Evolutionary conservation across 2,329 filamentous ascomycete species (phyloP), one percentile per base, ranked within the genome.

Genomic region (Diaporthe humulicola): DNA sequence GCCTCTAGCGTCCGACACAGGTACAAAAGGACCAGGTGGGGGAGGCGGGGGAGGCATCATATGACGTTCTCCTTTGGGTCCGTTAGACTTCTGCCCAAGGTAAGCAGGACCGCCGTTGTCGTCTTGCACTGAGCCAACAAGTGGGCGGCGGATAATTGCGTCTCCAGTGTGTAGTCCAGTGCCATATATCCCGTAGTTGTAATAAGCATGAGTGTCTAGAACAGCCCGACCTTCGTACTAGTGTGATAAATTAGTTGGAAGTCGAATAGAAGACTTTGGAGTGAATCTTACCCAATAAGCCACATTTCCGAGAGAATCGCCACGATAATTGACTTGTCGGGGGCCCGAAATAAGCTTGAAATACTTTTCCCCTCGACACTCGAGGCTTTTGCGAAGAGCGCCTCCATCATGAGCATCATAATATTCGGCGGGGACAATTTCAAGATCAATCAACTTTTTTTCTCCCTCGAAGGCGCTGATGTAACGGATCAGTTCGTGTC

Each of bases 251-350:
- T 40, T 22, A 45, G 14, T 45, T 3, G 14, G 38, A 2, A 45
- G 1, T 25, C 4, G 1, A 9, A n/a, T 28, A 30, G 0, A 25
- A 28, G 14, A 28, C 3, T 25, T 17, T 1, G 6, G 12, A 19
- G 40, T 12, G 12, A 8, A 8, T 17, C 58, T 1, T 45, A 61
- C 58, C 58, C 58, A 45, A 7, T 45, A n/a, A 7, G 4, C 17
- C 36, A 17, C 12, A 17, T 42, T 14, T 25, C 58, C 58, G 3
- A 61, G 40, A 1, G 58, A 40, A 0, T 61, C 36, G 3, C 58
- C 58, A 25, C 40, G n/a, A 30, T 61, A 61, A 3, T 19, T 1
- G 6, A 42, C 58, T 19, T 61, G 58, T 36, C 54, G 54, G 7
- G 58, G 36, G 12, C 38, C 38, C 3, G 58, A 61, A 2, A 61